Conservation (phyloP, 148 eudicot genomes). For the Silene uniflora region DNA sequence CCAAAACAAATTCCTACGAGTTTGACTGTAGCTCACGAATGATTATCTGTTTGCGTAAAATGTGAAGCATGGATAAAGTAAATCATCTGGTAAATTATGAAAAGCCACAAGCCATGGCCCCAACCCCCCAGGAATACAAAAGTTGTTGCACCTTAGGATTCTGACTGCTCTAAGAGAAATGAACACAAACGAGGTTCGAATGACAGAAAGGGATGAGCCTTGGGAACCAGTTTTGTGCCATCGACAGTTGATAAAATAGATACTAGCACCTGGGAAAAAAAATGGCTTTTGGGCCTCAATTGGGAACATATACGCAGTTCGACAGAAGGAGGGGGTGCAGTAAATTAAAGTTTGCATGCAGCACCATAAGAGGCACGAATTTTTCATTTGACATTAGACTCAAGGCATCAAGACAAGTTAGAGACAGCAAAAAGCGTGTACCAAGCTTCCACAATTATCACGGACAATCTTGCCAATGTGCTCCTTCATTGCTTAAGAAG, state of each 20-base stretch:
- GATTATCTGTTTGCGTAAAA: slow-evolving; percentile 44
- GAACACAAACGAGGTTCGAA: background rate
- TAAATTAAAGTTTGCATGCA: too few relatives aligned
- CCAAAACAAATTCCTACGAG: slow-evolving; percentile 60
- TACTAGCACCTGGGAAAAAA: slow-evolving; percentile 59
- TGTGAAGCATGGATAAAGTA: background rate
- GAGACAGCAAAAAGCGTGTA: slow-evolving; percentile 1
- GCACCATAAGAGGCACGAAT: too few relatives aligned
- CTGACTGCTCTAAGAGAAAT: background rate
- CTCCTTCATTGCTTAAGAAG: slow-evolving; percentile 70
- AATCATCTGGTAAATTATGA: background rate
- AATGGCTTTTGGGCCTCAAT: too few relatives aligned
- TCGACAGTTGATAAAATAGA: slow-evolving; percentile 76
- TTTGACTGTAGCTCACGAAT: slow-evolving; percentile 58
- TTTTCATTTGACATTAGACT: too few relatives aligned
- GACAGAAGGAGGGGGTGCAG: too few relatives aligned
- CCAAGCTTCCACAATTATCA: slow-evolving; percentile 67
- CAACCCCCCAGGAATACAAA: too few relatives aligned
- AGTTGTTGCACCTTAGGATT: too few relatives aligned
- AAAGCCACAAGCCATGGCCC: background rate
- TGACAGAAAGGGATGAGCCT: slow-evolving; percentile 41
- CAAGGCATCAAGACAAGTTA: too few relatives aligned
- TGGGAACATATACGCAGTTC: too few relatives aligned
- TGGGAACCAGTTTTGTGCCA: slow-evolving; percentile 79
- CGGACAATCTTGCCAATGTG: slow-evolving; percentile 63